phyloP scores from a whole-genome alignment of 352 stramenopile species.

The Globisporangium radiosum region DNA sequence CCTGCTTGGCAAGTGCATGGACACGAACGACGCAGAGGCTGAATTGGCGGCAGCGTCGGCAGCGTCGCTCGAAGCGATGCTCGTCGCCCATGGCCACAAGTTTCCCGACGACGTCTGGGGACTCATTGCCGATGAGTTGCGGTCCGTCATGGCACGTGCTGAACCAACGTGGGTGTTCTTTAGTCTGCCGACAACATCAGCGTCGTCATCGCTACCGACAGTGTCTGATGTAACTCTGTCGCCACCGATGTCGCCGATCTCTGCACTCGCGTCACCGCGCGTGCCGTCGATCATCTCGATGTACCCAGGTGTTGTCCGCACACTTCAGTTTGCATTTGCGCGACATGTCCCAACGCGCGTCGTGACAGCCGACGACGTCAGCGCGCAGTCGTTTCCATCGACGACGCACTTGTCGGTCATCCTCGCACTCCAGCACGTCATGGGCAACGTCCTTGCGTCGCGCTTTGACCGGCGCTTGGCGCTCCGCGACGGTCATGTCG shows the following conservation, averaged over 20 bases:
- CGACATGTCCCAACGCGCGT: constrained; percentile 45
- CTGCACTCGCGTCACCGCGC: constrained; percentile 28
- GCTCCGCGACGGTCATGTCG: constrained; percentile 51
- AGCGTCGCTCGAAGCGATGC: constrained; percentile 50
- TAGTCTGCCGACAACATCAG: constrained; percentile 12
- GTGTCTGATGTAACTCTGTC: background rate
- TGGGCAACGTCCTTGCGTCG: constrained; percentile 59
- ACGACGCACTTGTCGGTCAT: constrained; percentile 63
- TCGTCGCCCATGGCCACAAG: constrained; percentile 71
- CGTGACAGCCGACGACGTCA: constrained; percentile 47
- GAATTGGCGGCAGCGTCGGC: constrained; percentile 60
- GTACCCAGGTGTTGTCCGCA: constrained; percentile 50
- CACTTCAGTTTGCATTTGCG: constrained; percentile 51
- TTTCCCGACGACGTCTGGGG: constrained; percentile 78
- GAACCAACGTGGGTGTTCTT: constrained; percentile 78
- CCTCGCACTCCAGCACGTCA: constrained; percentile 54
- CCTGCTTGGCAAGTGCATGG: constrained; percentile 71
- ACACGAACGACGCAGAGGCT: constrained; percentile 59
- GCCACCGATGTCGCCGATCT: constrained; percentile 7
- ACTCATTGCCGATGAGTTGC: constrained; percentile 73
- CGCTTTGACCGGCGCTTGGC: constrained; percentile 32
- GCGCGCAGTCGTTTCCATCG: constrained; percentile 51
- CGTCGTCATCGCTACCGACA: constrained; percentile 3
- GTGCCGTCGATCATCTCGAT: constrained; percentile 59
- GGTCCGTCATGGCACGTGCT: constrained; percentile 61